These are phyloP conservation scores for Phytophthora pistaciae DNA, from an alignment of 352 stramenopile species.

Conservation along the genomic window DNA sequence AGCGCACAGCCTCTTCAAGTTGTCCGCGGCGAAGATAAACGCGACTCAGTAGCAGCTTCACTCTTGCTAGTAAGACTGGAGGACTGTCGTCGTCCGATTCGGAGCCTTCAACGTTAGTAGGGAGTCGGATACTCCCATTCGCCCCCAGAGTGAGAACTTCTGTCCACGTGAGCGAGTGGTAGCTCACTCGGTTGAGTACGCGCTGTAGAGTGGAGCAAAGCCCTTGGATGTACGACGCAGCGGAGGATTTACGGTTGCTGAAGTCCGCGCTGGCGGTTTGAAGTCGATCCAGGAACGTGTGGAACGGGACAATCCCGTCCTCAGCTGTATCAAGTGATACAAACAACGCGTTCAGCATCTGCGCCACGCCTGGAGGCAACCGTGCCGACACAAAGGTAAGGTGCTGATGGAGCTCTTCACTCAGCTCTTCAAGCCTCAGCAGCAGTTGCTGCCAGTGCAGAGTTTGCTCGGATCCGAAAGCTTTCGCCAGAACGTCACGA, in stretches of 20 bases:
- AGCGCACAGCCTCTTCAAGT: conserved; percentile 62
- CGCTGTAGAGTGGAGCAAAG: conserved; percentile 38
- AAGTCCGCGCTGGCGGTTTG: conserved; percentile 29
- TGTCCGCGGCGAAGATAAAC: conserved; percentile 64
- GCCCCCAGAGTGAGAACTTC: conserved; percentile 29
- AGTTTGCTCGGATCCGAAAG: conserved; percentile 39
- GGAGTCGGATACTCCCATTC: conserved; percentile 18
- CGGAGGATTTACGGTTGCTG: conserved; percentile 26
- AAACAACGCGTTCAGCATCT: conserved; percentile 45
- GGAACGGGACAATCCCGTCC: conserved; percentile 55
- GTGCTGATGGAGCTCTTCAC: conserved; percentile 46
- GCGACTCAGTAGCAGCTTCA: conserved; percentile 62
- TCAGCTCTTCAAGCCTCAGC: conserved; percentile 48
- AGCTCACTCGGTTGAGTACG: conserved; percentile 33
- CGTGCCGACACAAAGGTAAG: conserved; percentile 36
- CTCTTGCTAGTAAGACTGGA: conserved; percentile 41
- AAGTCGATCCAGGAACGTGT: conserved; percentile 45
- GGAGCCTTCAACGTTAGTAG: conserved; percentile 25
- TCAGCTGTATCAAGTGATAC: conserved; percentile 46
- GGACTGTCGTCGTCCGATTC: conserved; percentile 19
- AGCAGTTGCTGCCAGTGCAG: conserved; percentile 78
- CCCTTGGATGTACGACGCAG: conserved; percentile 33
- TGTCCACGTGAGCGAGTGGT: conserved; percentile 39
- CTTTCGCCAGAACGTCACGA: conserved; percentile 17
- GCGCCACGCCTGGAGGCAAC: conserved; percentile 28